Evolutionary conservation across 768 basidiomycete species (phyloP), one percentile per base, ranked within the genome.

Genomic region (Gelatoporia subvermispora): DNA sequence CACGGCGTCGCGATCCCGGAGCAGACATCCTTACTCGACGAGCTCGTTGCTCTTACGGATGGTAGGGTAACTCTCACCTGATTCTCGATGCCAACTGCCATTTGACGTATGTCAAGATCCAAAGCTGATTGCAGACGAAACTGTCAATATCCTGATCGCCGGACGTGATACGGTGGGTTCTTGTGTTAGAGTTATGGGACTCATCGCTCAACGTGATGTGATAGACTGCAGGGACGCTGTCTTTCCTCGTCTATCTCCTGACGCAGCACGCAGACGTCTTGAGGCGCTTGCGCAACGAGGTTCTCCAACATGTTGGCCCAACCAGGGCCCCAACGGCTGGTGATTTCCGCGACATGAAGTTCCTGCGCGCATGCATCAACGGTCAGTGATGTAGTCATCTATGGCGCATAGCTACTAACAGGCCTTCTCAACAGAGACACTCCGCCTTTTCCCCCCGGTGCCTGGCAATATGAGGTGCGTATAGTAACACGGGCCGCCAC

Each of bases 341-440:
- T 4, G 60, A 67, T 35, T 56, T 72, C 36, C 54, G 65, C 25
- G 57, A 59, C 21, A 65, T 70, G 64, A 62, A 61, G 41, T 69
- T 65, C 52, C 24, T 69, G 9, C 57, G 65, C 4, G 65, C 68
- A 3, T 61, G 68, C 24, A 60, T 70, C 43, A 70, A 70, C 39
- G 69, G 68, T 60, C 40, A 39, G 56, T 18, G 9, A 46, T n/a
- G 21, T 45, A n/a, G n/a, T n/a, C n/a, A n/a, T n/a, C n/a, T n/a
- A n/a, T n/a, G n/a, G n/a, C n/a, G n/a, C n/a, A n/a, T n/a, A n/a
- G n/a, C n/a, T n/a, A n/a, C n/a, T n/a, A n/a, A n/a, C n/a, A n/a
- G n/a, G n/a, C n/a, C n/a, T 34, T 15, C 16, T 35, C 8, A 37
- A 34, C 46, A 68, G 65, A 67, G 54, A 67, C 65, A 8, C 53